Percentiles rank a stretch among this genome's conserved stretches.
Evolutionary conservation across 495 filamentous ascomycete species (phyloP).

Genomic region (Hypoxylon perforatum): DNA sequence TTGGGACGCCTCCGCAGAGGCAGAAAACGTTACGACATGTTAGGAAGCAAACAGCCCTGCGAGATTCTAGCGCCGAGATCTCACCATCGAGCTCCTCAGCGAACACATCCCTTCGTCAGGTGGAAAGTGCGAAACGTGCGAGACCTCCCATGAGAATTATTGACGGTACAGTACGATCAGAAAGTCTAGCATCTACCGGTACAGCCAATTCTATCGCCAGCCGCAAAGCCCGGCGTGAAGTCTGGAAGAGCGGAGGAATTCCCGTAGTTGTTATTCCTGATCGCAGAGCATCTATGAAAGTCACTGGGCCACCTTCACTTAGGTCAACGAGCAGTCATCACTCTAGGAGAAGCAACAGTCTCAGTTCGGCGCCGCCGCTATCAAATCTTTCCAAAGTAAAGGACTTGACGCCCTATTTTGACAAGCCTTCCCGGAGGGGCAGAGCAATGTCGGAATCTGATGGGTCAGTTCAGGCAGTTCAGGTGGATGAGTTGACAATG

Average conservation of each 20-base stretch:
- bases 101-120: constrained; percentile 46
- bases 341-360: constrained; percentile 58
- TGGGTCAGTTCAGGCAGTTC: constrained; percentile 53
- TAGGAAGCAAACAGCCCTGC: constrained; percentile 65
- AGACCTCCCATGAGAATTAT: constrained; percentile 32
- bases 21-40: constrained; percentile 74
- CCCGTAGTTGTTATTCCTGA: constrained; percentile 80
- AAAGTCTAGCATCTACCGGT: constrained; percentile 69
- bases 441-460: constrained; percentile 61
- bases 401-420: constrained; percentile 47
- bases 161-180: constrained; percentile 55
- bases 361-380: constrained; percentile 54
- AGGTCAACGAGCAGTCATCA: constrained; percentile 64
- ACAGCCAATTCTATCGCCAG: constrained; percentile 67
- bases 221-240: constrained; percentile 64
- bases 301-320: constrained; percentile 60
- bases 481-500: constrained; percentile 62
- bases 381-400: constrained; percentile 46
- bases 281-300: constrained; percentile 71
- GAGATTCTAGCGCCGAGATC: constrained; percentile 66
- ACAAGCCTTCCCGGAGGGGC: constrained; percentile 50
- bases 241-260: constrained; percentile 65
- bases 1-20: constrained; percentile 68
- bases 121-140: constrained; percentile 42
- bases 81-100: constrained; percentile 60